Percentiles rank a stretch among this genome's conserved stretches.
Evolutionary conservation across 2,329 filamentous ascomycete species (phyloP).

Genomic region (Diaporthe citri): DNA sequence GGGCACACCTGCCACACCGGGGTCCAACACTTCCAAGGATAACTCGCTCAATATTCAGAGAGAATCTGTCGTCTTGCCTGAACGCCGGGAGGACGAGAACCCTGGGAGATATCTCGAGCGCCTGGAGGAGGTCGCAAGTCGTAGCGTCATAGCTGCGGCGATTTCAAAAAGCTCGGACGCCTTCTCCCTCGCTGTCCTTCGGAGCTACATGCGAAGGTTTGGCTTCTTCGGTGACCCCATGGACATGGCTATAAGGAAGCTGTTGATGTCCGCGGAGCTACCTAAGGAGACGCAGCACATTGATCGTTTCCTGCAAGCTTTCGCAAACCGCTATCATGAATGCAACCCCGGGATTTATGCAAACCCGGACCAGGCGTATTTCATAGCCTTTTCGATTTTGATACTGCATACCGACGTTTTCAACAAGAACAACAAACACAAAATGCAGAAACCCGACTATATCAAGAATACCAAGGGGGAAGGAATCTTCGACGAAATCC

Average conservation of each 20-base stretch:
- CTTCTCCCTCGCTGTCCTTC: slow-evolving; percentile 85
- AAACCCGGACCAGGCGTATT: slow-evolving; percentile 94
- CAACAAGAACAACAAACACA: slow-evolving; percentile 99
- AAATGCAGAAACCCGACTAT: slow-evolving; percentile 97
- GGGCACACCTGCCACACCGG: slow-evolving; percentile 77
- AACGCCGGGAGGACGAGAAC: slow-evolving; percentile 87
- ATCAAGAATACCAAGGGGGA: slow-evolving; percentile 94
- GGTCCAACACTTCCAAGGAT: slow-evolving; percentile 79
- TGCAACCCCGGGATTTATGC: slow-evolving; percentile 97
- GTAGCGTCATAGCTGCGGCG: slow-evolving; percentile 85
- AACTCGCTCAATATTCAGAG: slow-evolving; percentile 85
- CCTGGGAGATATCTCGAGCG: slow-evolving; percentile 89
- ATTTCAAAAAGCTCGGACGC: slow-evolving; percentile 88
- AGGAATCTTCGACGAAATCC: slow-evolving; percentile 91
- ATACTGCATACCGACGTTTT: slow-evolving; percentile 99
- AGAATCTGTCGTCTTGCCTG: slow-evolving; percentile 79
- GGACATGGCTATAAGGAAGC: slow-evolving; percentile 96
- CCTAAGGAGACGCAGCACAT: slow-evolving; percentile 99
- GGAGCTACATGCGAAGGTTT: slow-evolving; percentile 96
- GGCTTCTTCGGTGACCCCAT: slow-evolving; percentile 97
- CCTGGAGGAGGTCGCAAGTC: slow-evolving; percentile 83
- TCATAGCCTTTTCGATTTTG: slow-evolving; percentile 95
- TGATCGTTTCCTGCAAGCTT: slow-evolving; percentile 91
- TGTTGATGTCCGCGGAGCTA: slow-evolving; percentile 95
- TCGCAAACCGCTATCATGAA: slow-evolving; percentile 96